Evolutionary conservation across 345 rosid species (phyloP).

Genomic region (Dipteronia dyeriana): DNA sequence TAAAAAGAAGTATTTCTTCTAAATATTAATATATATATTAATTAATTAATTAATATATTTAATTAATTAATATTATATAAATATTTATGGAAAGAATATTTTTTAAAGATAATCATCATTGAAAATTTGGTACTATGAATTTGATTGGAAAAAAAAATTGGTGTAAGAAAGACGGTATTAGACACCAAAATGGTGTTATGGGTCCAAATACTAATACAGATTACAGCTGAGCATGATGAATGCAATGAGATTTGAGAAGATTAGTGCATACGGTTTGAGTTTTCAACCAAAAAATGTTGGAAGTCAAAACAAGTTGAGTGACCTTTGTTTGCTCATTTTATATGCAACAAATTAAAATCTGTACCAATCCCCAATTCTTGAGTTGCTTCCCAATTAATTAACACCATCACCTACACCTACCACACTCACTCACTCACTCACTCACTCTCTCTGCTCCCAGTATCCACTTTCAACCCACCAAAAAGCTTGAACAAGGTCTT

Average conservation of each 20-base stretch:
- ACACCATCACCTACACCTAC: slow-evolving; percentile 20
- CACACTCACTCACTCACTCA: slow-evolving; percentile 3
- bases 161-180: too few species aligned
- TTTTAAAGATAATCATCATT: too few species aligned
- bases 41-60: too few species aligned
- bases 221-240: neutral
- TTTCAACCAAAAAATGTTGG: too few species aligned
- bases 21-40: too few species aligned
- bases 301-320: neutral
- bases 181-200: too few species aligned
- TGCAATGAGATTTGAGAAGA: neutral
- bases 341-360: neutral
- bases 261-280: neutral
- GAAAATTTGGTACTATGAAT: too few species aligned
- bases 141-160: too few species aligned
- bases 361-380: slow-evolving; percentile 9
- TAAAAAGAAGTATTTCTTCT: too few species aligned
- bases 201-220: too few species aligned
- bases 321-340: neutral
- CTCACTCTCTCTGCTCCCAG: neutral
- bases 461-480: neutral
- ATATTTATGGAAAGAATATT: too few species aligned
- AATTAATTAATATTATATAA: too few species aligned
- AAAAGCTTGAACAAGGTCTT: neutral
- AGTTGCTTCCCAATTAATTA: neutral